phyloP scores from a whole-genome alignment of 2,329 filamentous ascomycete genomes.

The Calonectria pauciramosa region DNA sequence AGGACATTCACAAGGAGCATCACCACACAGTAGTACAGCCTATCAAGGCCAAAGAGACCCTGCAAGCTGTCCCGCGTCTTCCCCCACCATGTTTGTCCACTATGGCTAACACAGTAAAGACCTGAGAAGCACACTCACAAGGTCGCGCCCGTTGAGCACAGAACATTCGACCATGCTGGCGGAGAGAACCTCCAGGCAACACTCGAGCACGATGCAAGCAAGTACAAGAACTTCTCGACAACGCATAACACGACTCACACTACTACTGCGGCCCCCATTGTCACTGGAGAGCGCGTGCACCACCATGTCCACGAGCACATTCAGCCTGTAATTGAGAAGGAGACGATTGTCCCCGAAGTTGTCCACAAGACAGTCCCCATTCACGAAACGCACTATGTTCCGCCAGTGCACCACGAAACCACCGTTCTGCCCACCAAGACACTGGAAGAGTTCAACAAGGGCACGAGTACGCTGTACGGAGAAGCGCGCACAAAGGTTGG shows the following conservation, averaged over 20 bases:
- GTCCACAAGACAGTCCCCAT: constrained; percentile 80
- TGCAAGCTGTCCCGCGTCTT: constrained; percentile 53
- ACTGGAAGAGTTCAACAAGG: constrained; percentile 71
- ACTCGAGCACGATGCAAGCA: constrained; percentile 64
- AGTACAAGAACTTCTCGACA: constrained; percentile 46
- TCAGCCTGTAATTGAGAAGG: constrained; percentile 79
- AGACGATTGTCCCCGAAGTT: constrained; percentile 75
- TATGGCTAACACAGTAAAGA: constrained; percentile 34
- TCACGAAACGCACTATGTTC: constrained; percentile 79
- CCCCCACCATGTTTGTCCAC: rapidly evolving
- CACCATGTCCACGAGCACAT: constrained; percentile 75
- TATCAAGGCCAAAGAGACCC: constrained; percentile 55
- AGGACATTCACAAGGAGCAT: constrained; percentile 79
- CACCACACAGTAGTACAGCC: constrained; percentile 80
- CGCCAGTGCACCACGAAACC: constrained; percentile 74
- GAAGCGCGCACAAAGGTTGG: constrained; percentile 67
- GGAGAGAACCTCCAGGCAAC: constrained; percentile 59
- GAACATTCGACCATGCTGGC: constrained; percentile 72
- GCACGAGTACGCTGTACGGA: constrained; percentile 62
- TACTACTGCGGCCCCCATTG: constrained; percentile 40
- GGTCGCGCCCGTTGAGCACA: constrained; percentile 70
- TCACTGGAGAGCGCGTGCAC: constrained; percentile 49
- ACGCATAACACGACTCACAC: constrained; percentile 49
- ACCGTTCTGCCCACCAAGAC: constrained; percentile 75
- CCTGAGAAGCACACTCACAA: constrained; percentile 76